Percentiles rank a stretch among this genome's conserved stretches.
These are phyloP conservation scores for Podila epicladia DNA, from an alignment of 192 early-diverging fungal species.

Conservation along the genomic window DNA sequence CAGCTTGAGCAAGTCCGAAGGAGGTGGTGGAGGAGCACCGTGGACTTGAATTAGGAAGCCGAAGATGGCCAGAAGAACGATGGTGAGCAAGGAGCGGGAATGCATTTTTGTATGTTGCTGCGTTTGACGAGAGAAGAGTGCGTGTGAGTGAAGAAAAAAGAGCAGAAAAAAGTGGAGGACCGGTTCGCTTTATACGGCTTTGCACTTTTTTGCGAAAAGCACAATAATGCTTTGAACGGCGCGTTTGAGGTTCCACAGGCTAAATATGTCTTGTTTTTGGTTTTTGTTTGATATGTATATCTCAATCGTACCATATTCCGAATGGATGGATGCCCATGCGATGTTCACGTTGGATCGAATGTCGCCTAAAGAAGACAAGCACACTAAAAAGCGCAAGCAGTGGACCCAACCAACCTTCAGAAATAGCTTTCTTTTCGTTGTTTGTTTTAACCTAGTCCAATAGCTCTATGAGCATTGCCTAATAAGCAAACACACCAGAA, in stretches of 20 bases:
- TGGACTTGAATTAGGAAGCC: neutral
- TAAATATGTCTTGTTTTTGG: neutral
- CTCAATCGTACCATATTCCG: too few relatives aligned
- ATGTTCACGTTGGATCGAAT: too few relatives aligned
- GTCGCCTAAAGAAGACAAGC: too few relatives aligned
- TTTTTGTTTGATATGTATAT: too few relatives aligned
- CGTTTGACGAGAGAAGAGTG: neutral
- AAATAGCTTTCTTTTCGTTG: neutral
- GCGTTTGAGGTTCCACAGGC: neutral
- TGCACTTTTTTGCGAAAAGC: neutral
- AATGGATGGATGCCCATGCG: too few relatives aligned
- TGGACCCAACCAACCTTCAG: neutral
- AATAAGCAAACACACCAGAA: neutral
- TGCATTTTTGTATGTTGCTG: conserved; percentile 13
- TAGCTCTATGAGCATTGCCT: neutral
- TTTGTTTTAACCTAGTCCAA: neutral
- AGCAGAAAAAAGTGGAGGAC: neutral
- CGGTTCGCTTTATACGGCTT: neutral
- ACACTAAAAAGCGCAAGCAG: too few relatives aligned
- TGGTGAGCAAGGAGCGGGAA: conserved; percentile 15
- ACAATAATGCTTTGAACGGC: too few relatives aligned
- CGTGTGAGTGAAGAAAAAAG: conserved; percentile 1
- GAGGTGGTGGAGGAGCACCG: neutral
- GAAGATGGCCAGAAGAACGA: conserved; percentile 18
- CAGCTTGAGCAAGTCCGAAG: conserved; percentile 12